These are phyloP conservation scores for Choiromyces venosus DNA, from an alignment of 495 filamentous ascomycete genomes.

Conservation along the genomic window DNA sequence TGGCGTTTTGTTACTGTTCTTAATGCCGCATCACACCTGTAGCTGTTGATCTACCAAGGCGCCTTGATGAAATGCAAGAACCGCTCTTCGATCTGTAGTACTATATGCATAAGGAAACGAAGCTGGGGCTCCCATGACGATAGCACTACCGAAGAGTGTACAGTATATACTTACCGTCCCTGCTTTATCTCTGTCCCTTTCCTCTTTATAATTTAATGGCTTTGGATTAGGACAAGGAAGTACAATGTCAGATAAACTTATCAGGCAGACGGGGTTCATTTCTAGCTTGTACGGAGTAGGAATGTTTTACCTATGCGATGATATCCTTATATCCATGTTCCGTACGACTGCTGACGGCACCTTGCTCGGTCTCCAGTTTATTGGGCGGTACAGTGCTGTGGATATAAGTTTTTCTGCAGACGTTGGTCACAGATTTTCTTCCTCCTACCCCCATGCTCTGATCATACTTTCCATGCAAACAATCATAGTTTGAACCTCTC, in stretches of 20 bases:
- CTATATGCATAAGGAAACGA: not conserved
- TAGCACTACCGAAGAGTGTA: not conserved
- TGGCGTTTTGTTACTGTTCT: not conserved
- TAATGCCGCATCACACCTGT: not conserved
- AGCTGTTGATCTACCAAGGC: not conserved
- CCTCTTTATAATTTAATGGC: no score
- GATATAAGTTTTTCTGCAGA: not conserved
- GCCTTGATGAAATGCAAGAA: not conserved
- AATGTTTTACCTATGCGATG: no score
- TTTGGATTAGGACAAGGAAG: no score
- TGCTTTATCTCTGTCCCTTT: no score
- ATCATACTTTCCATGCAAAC: no score
- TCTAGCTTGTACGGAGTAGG: no score
- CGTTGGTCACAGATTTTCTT: not conserved
- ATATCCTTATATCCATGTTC: no score
- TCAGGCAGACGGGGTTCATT: no score
- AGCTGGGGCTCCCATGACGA: not conserved
- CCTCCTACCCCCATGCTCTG: not conserved
- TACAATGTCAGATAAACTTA: no score
- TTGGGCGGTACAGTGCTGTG: not conserved
- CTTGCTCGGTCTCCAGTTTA: not conserved
- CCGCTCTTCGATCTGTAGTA: not conserved
- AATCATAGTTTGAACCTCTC: no score
- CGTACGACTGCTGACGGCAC: no score
- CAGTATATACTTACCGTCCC: not conserved